Percentiles rank a stretch among this genome's conserved stretches.
Evolutionary conservation across 2,329 filamentous ascomycete species (phyloP).

Genomic region (Botryotinia convoluta): DNA sequence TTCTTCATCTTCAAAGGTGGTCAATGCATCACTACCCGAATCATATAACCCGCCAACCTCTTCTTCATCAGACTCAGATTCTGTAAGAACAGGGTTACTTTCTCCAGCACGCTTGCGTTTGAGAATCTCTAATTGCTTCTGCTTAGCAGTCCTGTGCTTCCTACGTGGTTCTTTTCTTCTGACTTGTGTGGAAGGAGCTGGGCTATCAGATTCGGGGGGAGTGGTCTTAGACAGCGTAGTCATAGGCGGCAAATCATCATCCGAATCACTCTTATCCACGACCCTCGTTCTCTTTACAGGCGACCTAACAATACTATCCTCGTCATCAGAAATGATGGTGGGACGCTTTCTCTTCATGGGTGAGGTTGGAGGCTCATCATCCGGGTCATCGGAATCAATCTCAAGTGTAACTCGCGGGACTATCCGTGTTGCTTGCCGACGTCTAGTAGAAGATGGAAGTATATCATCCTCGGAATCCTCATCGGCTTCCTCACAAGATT

Average conservation of each 20-base stretch:
- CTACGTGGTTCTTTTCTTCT: constrained; percentile 21
- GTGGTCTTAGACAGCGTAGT: constrained; percentile 16
- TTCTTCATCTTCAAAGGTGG: constrained; percentile 49
- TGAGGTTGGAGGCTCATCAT: constrained; percentile 24
- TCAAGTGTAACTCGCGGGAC: constrained; percentile 13
- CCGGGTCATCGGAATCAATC: constrained; percentile 15
- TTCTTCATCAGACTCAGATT: constrained; percentile 38
- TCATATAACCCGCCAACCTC: constrained; percentile 22
- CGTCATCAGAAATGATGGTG: constrained; percentile 7
- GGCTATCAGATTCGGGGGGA: constrained; percentile 27
- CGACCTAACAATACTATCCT: constrained; percentile 10
- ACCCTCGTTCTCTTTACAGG: constrained; percentile 10
- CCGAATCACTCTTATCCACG: constrained; percentile 9
- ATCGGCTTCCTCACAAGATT: neutral
- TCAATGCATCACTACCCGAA: constrained; percentile 41
- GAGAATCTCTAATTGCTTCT: constrained; percentile 44
- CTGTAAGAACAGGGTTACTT: constrained; percentile 40
- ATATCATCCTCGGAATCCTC: constrained; percentile 26
- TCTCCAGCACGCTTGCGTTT: constrained; percentile 43
- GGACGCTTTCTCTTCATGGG: constrained; percentile 25
- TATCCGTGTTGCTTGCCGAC: constrained; percentile 10
- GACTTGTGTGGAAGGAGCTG: neutral
- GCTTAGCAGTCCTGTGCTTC: constrained; percentile 41
- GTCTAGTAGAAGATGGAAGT: constrained; percentile 27
- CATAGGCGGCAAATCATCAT: constrained; percentile 9